A percentile compares a stretch with the other conserved stretches of the same genome.
Evolutionary conservation across 208 protist species (phyloP).

Genomic region (Crithidia sp.): DNA sequence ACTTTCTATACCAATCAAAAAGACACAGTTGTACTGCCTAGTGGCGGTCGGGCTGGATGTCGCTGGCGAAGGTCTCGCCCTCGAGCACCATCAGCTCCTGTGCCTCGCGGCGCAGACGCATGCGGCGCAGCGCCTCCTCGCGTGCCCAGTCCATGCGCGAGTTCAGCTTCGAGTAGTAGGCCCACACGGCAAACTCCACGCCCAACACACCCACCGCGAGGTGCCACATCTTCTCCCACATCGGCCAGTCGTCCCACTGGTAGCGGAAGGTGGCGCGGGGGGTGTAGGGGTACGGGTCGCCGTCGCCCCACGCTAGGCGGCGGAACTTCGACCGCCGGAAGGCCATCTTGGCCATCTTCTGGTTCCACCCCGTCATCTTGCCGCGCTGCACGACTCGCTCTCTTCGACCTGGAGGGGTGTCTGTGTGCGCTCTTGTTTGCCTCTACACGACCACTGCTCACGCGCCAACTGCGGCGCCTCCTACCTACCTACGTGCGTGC

Average conservation of each 20-base stretch:
- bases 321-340: slow-evolving; percentile 89
- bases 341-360: slow-evolving; percentile 92
- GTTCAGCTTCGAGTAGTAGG: slow-evolving; percentile 88
- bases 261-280: slow-evolving; percentile 90
- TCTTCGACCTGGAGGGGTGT: too few species aligned
- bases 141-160: slow-evolving; percentile 81
- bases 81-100: slow-evolving; percentile 92
- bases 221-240: slow-evolving; percentile 92
- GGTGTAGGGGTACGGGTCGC: slow-evolving; percentile 90
- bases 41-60: slow-evolving; percentile 78
- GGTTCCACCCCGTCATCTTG: slow-evolving; percentile 81
- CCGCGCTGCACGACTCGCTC: too few species aligned
- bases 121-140: slow-evolving; percentile 89
- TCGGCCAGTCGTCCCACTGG: slow-evolving; percentile 91
- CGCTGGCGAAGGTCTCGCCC: slow-evolving; percentile 76
- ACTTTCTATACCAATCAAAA: not conserved
- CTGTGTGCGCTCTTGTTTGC: too few species aligned
- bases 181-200: slow-evolving; percentile 80
- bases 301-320: slow-evolving; percentile 87
- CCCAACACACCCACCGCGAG: slow-evolving; percentile 57
- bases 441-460: not conserved
- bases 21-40: slow-evolving; percentile 16
- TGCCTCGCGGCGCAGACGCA: slow-evolving; percentile 87
- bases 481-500: not conserved
- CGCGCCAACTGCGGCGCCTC: not conserved